These are phyloP conservation scores for Aulographum hederae DNA, from an alignment of 2,329 filamentous ascomycete genomes.

Conservation along the genomic window DNA sequence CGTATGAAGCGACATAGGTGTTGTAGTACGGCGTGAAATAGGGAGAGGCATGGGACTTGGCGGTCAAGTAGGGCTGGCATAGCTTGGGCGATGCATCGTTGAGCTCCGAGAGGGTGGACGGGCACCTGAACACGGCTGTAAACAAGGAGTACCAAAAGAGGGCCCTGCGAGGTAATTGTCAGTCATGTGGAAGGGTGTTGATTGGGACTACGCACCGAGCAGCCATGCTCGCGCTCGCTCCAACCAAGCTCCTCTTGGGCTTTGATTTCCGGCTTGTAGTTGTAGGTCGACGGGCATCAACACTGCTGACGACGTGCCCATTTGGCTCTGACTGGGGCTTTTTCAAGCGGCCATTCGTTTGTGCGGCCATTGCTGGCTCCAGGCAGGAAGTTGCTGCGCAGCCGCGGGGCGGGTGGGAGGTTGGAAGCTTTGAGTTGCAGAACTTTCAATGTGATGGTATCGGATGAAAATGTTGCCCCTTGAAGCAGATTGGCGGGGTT, in stretches of 20 bases:
- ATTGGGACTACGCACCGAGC: too few species aligned
- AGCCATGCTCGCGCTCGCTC: too few species aligned
- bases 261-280: too few species aligned
- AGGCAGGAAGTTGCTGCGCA: too few species aligned
- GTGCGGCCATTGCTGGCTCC: neutral
- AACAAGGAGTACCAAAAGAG: conserved; percentile 73
- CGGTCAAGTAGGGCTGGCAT: conserved; percentile 64
- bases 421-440: too few species aligned
- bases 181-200: too few species aligned
- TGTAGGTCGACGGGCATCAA: too few species aligned
- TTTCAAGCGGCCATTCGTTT: neutral
- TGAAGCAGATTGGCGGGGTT: too few species aligned
- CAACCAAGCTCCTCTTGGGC: too few species aligned
- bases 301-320: neutral
- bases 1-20: conserved; percentile 65
- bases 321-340: neutral
- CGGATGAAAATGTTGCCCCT: too few species aligned
- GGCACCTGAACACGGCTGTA: conserved; percentile 69
- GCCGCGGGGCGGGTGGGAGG: too few species aligned
- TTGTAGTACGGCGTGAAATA: conserved; percentile 76
- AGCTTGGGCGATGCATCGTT: conserved; percentile 53
- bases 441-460: too few species aligned
- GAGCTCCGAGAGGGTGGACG: conserved; percentile 47
- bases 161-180: conserved; percentile 39
- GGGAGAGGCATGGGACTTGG: conserved; percentile 48